A percentile compares a stretch with the other conserved stretches of the same genome.
These are phyloP conservation scores for Ustilago cynodontis DNA, from an alignment of 1,284 basidiomycete species.

Conservation along the genomic window DNA sequence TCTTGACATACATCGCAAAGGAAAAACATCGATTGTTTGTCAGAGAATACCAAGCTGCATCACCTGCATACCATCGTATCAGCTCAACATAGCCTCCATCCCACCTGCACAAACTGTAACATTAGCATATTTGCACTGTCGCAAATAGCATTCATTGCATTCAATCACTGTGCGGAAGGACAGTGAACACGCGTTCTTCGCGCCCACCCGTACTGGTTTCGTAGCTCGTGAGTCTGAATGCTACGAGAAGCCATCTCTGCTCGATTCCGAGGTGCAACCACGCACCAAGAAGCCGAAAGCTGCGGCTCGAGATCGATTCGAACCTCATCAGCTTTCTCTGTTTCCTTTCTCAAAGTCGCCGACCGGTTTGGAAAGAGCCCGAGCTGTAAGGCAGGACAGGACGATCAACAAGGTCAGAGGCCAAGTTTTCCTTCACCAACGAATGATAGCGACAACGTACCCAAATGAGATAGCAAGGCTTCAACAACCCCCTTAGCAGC, in stretches of 20 bases:
- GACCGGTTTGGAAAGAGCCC: neutral
- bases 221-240: neutral
- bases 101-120: slow-evolving; percentile 17
- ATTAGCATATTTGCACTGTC: slow-evolving; percentile 13
- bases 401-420: neutral
- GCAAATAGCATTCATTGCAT: slow-evolving; percentile 4
- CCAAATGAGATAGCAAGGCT: neutral
- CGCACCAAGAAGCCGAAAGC: neutral
- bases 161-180: neutral
- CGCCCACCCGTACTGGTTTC: neutral
- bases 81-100: slow-evolving; percentile 36
- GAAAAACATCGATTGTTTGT: slow-evolving; percentile 79
- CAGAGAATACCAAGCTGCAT: slow-evolving; percentile 79
- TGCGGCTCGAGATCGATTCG: slow-evolving; percentile 1
- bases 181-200: neutral
- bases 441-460: neutral
- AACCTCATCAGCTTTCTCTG: neutral
- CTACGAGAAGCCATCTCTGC: neutral
- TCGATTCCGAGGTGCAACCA: neutral
- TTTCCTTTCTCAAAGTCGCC: neutral
- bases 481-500: neutral
- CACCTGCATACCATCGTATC: slow-evolving; percentile 80
- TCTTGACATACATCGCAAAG: slow-evolving; percentile 82
- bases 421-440: neutral
- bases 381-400: neutral